Conservation (phyloP, 228 moss, liverwort and hornwort species). For the Sphagnum magellanicum region DNA sequence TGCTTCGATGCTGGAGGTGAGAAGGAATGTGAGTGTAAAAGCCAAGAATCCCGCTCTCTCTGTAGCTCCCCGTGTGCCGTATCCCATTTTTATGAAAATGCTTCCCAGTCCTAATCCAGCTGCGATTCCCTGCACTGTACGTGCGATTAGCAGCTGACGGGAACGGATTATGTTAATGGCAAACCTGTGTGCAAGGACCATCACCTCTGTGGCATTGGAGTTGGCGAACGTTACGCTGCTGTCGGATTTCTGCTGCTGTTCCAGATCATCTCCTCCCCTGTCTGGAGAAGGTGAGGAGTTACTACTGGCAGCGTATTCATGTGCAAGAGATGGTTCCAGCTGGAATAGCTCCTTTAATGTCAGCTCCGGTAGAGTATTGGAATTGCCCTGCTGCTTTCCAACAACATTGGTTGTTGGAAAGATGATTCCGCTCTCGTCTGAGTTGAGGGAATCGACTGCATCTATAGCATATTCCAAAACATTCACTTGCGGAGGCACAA, state of each 20-base stretch:
- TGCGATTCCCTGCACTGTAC: constrained; percentile 4
- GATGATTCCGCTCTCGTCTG: not conserved
- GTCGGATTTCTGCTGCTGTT: constrained; percentile 9
- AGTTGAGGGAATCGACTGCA: constrained; percentile 20
- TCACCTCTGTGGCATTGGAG: constrained; percentile 17
- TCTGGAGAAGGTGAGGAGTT: not conserved
- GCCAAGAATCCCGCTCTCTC: constrained; percentile 10
- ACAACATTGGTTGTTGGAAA: not conserved
- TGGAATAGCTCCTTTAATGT: constrained; percentile 5
- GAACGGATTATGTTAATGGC: constrained; percentile 30
- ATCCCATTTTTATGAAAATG: constrained; percentile 2
- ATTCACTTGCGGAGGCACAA: constrained; percentile 18
- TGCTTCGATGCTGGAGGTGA: constrained; percentile 12
- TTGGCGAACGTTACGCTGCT: constrained; percentile 17
- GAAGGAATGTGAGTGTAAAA: constrained; percentile 15
- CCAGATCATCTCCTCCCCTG: constrained; percentile 10
- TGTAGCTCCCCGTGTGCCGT: not conserved
- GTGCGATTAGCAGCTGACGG: constrained; percentile 25
- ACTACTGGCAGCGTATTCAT: not conserved
- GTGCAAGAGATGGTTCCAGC: not conserved
- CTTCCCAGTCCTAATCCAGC: constrained; percentile 4
- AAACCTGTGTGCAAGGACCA: constrained; percentile 22
- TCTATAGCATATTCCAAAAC: constrained; percentile 29
- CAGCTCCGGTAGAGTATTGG: not conserved
- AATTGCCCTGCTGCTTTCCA: not conserved